Evolutionary conservation across 441 rosid genomes (phyloP), one percentile per base, ranked within the genome.

Genomic region (Bruguiera hainesii): DNA sequence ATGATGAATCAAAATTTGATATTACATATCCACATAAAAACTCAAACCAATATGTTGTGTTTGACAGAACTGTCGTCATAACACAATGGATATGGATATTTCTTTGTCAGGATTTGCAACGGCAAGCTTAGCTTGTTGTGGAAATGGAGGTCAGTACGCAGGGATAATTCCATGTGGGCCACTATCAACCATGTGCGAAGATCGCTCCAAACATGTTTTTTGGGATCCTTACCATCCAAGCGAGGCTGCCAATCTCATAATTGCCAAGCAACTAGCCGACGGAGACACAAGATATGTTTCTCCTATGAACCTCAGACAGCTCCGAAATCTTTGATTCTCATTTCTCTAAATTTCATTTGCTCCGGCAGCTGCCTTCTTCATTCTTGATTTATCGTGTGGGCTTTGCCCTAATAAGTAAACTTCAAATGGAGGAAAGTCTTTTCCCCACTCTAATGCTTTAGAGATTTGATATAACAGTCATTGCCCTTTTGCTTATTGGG

Each of bases 141-240:
- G 97, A 15, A 93, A 88, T 46, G 96, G 95, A 73, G 97, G 97
- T 33, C 97, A 91, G 70, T 87, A 73, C 26, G 93, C 96, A 1
- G 97, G 98, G 56, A 89, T 91, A 79, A 73, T 93, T 50, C 98
- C 98, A 8, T 91, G 97, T 16, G 98, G 96, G 57, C 97, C 97
- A 0, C 81, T 89, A 0, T 91, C 97, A 3, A 88, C 74, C 64
- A 26, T 91, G 76, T 91, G 96, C 35, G 1, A 63, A 2, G 88
- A 91, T n/a, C 81, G 93, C 31, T 68, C 81, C 13, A 88, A 87
- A 62, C 91, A 91, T 76, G 96, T 91, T 30, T 91, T 93, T 73
- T 88, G 98, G 97, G 96, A 93, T 76, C 91, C 97, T 62, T 90
- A 89, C 70, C 98, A 93, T 74, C 98, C 98, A 2, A 90, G 97